These are phyloP conservation scores for Articulospora tetracladia DNA, from an alignment of 495 filamentous ascomycete species.

Conservation along the genomic window DNA sequence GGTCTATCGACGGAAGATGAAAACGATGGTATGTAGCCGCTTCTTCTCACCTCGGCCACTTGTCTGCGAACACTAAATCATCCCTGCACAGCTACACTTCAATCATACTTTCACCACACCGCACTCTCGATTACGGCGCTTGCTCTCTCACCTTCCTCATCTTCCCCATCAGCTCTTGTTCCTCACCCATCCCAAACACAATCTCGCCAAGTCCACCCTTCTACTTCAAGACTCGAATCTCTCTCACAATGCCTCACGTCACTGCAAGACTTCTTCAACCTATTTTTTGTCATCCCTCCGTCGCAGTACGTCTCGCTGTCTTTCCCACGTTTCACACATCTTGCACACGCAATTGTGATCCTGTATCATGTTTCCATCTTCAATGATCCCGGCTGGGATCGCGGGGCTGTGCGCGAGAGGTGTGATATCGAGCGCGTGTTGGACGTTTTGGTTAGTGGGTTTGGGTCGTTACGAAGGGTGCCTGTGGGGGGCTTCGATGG, in stretches of 20 bases:
- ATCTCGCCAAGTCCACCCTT: neutral
- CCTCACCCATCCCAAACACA: neutral
- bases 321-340: neutral
- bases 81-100: neutral
- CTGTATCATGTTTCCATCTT: neutral
- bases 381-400: neutral
- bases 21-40: neutral
- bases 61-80: neutral
- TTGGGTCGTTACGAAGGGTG: neutral
- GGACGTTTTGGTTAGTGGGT: neutral
- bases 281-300: neutral
- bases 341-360: neutral
- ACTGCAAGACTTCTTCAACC: neutral
- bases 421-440: neutral
- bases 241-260: neutral
- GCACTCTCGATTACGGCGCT: neutral
- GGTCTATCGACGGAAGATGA: neutral
- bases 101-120: neutral
- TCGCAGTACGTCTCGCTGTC: neutral
- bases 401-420: neutral
- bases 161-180: neutral
- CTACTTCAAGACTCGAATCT: neutral
- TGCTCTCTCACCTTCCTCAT: neutral
- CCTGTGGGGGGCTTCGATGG: no score
- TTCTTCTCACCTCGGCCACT: neutral